Percentiles rank a stretch among this genome's conserved stretches.
These are phyloP conservation scores for Talaromyces sp. DNA, from an alignment of 2,329 filamentous ascomycete species.

Conservation along the genomic window DNA sequence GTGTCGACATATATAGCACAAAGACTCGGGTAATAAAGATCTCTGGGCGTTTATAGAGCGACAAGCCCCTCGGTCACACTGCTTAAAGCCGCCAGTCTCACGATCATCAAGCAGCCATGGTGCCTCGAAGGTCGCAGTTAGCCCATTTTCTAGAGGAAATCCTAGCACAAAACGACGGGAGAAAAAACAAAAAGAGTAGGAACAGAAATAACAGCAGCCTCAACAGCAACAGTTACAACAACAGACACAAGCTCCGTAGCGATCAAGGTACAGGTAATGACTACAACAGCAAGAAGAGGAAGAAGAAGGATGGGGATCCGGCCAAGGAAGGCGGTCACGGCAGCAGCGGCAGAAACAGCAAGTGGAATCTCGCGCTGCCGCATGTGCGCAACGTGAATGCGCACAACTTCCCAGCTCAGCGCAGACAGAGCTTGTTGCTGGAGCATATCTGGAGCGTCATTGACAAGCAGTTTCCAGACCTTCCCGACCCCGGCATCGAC, in stretches of 20 bases:
- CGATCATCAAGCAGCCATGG: neutral
- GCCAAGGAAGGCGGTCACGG: neutral
- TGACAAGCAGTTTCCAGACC: neutral
- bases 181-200: neutral
- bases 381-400: neutral
- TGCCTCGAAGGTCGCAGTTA: neutral
- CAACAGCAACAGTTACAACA: neutral
- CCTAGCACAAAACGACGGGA: neutral
- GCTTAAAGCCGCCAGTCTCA: neutral
- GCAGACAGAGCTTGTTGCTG: neutral
- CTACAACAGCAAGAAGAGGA: neutral
- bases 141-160: neutral
- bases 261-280: neutral
- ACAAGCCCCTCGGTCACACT: neutral
- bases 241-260: neutral
- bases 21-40: neutral
- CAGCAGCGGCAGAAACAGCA: neutral
- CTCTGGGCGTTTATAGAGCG: neutral
- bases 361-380: neutral
- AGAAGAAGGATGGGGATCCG: too few relatives aligned
- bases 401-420: neutral
- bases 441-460: neutral
- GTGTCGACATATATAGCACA: neutral
- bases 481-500: neutral
- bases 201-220: neutral